Conservation (phyloP, 768 basidiomycete species). For the Leccinum aurantiacum region DNA sequence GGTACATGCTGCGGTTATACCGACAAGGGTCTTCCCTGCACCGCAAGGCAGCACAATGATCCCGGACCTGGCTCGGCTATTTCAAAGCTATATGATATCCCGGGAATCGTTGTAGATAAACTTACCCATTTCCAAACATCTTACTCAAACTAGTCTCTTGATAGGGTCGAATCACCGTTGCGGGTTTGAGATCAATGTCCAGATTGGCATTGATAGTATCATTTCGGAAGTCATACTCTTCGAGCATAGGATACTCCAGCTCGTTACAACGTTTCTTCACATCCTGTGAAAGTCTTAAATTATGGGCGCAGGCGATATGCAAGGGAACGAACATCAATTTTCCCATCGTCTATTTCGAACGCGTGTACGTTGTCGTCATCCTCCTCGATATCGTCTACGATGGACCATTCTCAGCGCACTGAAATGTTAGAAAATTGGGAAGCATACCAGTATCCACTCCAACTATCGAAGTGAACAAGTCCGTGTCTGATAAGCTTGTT, state of each 20-base stretch:
- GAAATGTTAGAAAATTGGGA: neutral
- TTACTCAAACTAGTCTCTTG: slow-evolving; percentile 98
- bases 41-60: slow-evolving; percentile 99
- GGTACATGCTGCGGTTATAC: slow-evolving; percentile 99
- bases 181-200: slow-evolving; percentile 97
- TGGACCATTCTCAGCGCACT: neutral
- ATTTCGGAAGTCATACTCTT: slow-evolving; percentile 99
- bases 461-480: slow-evolving; percentile 94
- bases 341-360: slow-evolving; percentile 91
- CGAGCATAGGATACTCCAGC: slow-evolving; percentile 95
- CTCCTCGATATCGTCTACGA: slow-evolving; percentile 90
- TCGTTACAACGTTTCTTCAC: slow-evolving; percentile 97
- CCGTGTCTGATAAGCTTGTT: slow-evolving; percentile 52
- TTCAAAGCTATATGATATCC: slow-evolving; percentile 8
- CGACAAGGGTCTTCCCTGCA: slow-evolving; percentile 97
- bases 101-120: neutral
- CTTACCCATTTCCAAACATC: slow-evolving; percentile 99
- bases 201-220: slow-evolving; percentile 95
- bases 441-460: slow-evolving; percentile 83
- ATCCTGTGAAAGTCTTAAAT: slow-evolving; percentile 50
- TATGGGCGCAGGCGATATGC: neutral
- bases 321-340: slow-evolving; percentile 75
- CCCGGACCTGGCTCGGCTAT: slow-evolving; percentile 92
- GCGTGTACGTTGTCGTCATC: slow-evolving; percentile 97
- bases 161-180: slow-evolving; percentile 95